Conservation (phyloP, 2,329 filamentous ascomycete genomes). For the Botryotinia convoluta region DNA sequence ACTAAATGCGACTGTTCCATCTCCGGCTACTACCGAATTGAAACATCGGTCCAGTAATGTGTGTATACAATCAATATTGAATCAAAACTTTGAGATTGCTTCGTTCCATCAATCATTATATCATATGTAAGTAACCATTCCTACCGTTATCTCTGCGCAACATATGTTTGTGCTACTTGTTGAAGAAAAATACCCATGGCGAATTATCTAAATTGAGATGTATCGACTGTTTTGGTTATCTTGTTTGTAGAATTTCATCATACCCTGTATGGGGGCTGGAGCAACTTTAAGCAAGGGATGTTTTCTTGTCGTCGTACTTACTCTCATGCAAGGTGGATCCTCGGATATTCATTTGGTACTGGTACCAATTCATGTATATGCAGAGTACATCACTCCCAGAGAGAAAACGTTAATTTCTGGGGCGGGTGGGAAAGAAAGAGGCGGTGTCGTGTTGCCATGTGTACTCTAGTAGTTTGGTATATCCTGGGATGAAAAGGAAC, state of each 20-base stretch:
- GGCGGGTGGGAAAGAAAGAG: conserved; percentile 3
- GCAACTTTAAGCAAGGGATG: conserved; percentile 15
- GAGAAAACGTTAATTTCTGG: conserved; percentile 7
- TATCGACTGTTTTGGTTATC: not conserved
- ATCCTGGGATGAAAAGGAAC: conserved; percentile 1
- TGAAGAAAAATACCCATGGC: not conserved
- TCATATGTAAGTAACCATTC: conserved; percentile 20
- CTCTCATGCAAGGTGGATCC: conserved; percentile 13
- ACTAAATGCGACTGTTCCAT: conserved; percentile 13
- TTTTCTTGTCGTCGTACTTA: not conserved
- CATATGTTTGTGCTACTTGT: not conserved
- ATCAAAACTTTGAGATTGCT: conserved; percentile 8
- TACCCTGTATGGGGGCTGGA: conserved; percentile 3
- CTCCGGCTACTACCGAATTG: conserved; percentile 14
- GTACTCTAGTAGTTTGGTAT: not conserved
- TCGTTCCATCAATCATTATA: conserved; percentile 13
- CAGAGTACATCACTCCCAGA: not conserved
- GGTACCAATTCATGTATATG: conserved; percentile 17
- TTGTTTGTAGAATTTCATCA: not conserved
- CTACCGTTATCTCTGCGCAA: conserved; percentile 14
- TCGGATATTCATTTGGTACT: conserved; percentile 5
- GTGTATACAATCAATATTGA: conserved; percentile 12
- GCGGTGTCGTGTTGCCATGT: conserved; percentile 18
- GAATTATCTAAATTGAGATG: not conserved
- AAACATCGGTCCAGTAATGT: conserved; percentile 2